Conservation (phyloP, 192 early-diverging fungal genomes). For the Coemansia furcata region DNA sequence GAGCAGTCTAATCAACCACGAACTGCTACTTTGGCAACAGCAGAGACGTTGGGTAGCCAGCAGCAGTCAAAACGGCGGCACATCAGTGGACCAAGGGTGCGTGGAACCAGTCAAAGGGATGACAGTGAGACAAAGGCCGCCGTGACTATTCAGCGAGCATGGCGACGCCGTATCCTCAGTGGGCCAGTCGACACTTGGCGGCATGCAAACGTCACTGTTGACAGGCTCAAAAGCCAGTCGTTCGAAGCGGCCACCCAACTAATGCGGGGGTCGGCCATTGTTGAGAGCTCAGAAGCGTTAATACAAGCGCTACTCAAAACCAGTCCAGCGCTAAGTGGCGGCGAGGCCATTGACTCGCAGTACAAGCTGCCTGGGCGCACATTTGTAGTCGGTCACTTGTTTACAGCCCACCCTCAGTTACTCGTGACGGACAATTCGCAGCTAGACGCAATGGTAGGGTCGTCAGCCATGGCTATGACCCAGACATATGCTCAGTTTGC, state of each 20-base stretch:
- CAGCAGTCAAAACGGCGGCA: background rate
- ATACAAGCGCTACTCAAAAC: constrained; percentile 15
- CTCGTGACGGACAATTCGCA: constrained; percentile 27
- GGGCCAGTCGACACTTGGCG: constrained; percentile 18
- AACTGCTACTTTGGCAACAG: background rate
- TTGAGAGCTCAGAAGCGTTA: constrained; percentile 18
- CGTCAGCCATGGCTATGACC: constrained; percentile 27
- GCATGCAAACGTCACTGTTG: constrained; percentile 14
- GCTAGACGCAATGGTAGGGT: constrained; percentile 28
- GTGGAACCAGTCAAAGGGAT: background rate
- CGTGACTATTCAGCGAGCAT: constrained; percentile 29
- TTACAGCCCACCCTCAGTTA: constrained; percentile 31
- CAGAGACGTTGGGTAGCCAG: background rate
- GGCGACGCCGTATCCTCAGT: constrained; percentile 10
- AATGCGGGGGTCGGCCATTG: constrained; percentile 16
- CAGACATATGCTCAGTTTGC: constrained; percentile 23
- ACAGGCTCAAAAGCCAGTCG: constrained; percentile 11
- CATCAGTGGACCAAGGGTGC: background rate
- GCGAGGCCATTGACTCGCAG: background rate
- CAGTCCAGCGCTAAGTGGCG: background rate
- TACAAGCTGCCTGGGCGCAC: constrained; percentile 24
- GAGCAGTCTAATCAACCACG: background rate
- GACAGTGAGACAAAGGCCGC: background rate
- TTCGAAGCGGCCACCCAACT: constrained; percentile 37
- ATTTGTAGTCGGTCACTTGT: constrained; percentile 34